Conservation (phyloP, 2,329 filamentous ascomycete genomes). For the Periconia macrospinosa region DNA sequence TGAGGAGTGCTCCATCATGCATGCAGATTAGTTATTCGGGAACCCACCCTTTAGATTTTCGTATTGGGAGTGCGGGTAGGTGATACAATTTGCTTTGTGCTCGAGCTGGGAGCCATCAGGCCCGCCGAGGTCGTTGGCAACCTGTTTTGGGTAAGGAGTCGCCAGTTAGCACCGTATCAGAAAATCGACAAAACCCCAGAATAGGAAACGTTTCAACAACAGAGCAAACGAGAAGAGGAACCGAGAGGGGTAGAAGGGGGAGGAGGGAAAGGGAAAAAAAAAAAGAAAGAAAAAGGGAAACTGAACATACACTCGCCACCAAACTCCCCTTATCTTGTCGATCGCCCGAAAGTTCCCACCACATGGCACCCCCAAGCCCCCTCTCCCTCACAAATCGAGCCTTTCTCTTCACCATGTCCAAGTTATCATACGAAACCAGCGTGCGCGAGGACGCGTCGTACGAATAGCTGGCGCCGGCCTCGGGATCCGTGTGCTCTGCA, state of each 20-base stretch:
- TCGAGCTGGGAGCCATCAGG: slow-evolving; percentile 49
- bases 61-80: slow-evolving; percentile 56
- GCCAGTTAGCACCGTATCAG: neutral
- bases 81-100: slow-evolving; percentile 47
- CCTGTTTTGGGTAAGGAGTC: slow-evolving; percentile 13
- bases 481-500: slow-evolving; percentile 64
- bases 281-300: neutral
- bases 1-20: neutral
- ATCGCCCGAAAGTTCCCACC: slow-evolving; percentile 89
- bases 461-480: slow-evolving; percentile 73
- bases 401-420: slow-evolving; percentile 68
- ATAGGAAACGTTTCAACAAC: neutral
- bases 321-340: slow-evolving; percentile 65
- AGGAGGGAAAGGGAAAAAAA: neutral
- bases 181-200: neutral
- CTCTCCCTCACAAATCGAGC: slow-evolving; percentile 68
- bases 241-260: neutral
- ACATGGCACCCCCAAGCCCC: slow-evolving; percentile 87
- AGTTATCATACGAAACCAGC: slow-evolving; percentile 77
- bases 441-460: slow-evolving; percentile 66
- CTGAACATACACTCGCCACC: slow-evolving; percentile 48
- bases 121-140: slow-evolving; percentile 45
- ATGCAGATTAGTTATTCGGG: slow-evolving; percentile 4
- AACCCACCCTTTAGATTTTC: slow-evolving; percentile 46
- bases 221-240: neutral